Conservation (phyloP, 768 basidiomycete species). For the Clitopilus hobsonii region DNA sequence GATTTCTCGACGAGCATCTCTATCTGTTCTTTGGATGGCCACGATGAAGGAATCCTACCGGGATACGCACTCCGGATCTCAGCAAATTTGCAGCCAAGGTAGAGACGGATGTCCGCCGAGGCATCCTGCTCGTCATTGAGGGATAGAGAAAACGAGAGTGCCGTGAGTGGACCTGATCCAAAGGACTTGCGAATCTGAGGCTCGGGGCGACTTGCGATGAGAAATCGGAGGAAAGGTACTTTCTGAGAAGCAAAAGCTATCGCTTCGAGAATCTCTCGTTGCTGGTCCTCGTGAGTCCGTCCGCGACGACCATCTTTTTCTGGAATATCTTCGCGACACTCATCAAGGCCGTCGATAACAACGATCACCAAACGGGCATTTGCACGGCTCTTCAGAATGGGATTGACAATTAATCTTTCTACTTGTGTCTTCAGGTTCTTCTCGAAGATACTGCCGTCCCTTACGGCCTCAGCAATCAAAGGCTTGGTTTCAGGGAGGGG, state of each 20-base stretch:
- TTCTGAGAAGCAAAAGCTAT: not conserved
- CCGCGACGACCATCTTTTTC: not conserved
- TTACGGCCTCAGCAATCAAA: not conserved
- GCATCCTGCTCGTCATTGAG: not conserved
- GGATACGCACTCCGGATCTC: not conserved
- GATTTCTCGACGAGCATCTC: not conserved
- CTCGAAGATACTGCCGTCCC: not conserved
- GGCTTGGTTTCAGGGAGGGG: not conserved
- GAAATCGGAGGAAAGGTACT: not conserved
- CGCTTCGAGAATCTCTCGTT: not conserved
- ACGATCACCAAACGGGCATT: not conserved
- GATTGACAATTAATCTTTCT: not conserved
- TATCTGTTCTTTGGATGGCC: not conserved
- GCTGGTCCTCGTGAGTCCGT: not conserved
- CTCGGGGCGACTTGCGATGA: not conserved
- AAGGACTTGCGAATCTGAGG: not conserved
- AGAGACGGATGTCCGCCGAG: not conserved
- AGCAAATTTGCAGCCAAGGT: not conserved
- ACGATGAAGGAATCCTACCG: not conserved
- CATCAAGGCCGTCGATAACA: not conserved
- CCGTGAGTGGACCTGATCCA: not conserved
- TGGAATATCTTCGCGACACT: too few species aligned
- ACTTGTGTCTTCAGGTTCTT: not conserved
- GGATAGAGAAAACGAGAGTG: not conserved
- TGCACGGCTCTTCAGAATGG: not conserved